Evolutionary conservation across 116 monocot species (phyloP).

Genomic region (Posidonia oceanica): DNA sequence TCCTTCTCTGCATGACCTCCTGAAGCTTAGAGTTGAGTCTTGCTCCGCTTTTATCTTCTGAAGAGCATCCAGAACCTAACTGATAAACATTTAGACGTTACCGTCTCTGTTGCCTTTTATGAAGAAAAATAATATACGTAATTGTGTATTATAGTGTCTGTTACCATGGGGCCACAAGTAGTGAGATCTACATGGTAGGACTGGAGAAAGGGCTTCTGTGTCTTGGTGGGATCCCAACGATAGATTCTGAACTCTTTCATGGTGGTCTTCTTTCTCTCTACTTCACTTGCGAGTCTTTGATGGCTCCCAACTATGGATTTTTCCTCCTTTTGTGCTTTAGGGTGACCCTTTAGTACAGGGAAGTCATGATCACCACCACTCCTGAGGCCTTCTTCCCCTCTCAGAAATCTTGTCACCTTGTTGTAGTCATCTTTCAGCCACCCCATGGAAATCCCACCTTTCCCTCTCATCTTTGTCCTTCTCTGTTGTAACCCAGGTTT

Average conservation of each 20-base stretch:
- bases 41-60: slow-evolving; percentile 62
- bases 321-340: slow-evolving; percentile 8
- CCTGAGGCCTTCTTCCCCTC: too few species aligned
- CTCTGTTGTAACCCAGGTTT: too few species aligned
- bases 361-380: neutral
- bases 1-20: slow-evolving; percentile 73
- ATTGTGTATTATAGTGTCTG: neutral
- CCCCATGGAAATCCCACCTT: neutral
- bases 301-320: neutral
- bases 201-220: slow-evolving; percentile 14
- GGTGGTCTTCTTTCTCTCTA: neutral
- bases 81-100: neutral
- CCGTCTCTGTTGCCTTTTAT: neutral
- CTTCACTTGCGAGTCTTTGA: neutral
- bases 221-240: slow-evolving; percentile 8
- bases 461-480: neutral
- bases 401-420: neutral
- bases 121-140: neutral
- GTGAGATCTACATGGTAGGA: slow-evolving; percentile 18
- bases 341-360: slow-evolving; percentile 6
- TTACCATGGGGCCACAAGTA: slow-evolving; percentile 31
- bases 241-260: slow-evolving; percentile 19
- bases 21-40: slow-evolving; percentile 41
- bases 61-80: slow-evolving; percentile 48
- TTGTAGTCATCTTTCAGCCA: slow-evolving; percentile 1